These are phyloP conservation scores for Mortierella antarctica DNA, from an alignment of 192 early-diverging fungal genomes.

Conservation along the genomic window DNA sequence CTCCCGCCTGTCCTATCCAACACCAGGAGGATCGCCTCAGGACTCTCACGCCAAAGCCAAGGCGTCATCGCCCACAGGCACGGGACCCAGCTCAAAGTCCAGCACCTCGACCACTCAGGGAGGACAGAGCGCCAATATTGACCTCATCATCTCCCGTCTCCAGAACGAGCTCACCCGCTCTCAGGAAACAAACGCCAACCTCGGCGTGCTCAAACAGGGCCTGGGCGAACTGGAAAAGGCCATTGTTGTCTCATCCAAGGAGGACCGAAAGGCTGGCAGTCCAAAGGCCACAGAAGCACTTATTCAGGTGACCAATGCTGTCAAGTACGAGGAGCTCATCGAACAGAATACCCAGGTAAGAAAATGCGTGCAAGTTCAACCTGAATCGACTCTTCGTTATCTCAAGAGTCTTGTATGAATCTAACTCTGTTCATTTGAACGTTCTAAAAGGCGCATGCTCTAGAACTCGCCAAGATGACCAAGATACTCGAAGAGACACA, in stretches of 20 bases:
- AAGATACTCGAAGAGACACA: slow-evolving; percentile 30
- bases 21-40: slow-evolving; percentile 36
- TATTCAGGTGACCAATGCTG: not conserved
- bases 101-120: not conserved
- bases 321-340: slow-evolving; percentile 8
- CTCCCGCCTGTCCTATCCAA: slow-evolving; percentile 37
- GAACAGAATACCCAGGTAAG: slow-evolving; percentile 20
- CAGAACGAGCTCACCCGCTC: slow-evolving; percentile 43
- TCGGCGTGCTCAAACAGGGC: slow-evolving; percentile 36
- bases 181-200: slow-evolving; percentile 40
- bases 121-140: slow-evolving; percentile 44
- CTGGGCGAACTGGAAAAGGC: slow-evolving; percentile 39
- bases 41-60: slow-evolving; percentile 36
- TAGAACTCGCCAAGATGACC: slow-evolving; percentile 16
- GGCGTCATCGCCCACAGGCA: slow-evolving; percentile 23
- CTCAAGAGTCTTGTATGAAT: not conserved
- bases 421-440: not conserved
- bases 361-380: not conserved
- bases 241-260: slow-evolving; percentile 11
- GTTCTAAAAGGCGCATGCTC: slow-evolving; percentile 12
- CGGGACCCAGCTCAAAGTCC: slow-evolving; percentile 16
- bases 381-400: not conserved
- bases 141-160: slow-evolving; percentile 49
- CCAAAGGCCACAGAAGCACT: slow-evolving; percentile 6
- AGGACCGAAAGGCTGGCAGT: not conserved